Conservation (phyloP, 2,329 filamentous ascomycete genomes). For the Penicillium rolfsii region DNA sequence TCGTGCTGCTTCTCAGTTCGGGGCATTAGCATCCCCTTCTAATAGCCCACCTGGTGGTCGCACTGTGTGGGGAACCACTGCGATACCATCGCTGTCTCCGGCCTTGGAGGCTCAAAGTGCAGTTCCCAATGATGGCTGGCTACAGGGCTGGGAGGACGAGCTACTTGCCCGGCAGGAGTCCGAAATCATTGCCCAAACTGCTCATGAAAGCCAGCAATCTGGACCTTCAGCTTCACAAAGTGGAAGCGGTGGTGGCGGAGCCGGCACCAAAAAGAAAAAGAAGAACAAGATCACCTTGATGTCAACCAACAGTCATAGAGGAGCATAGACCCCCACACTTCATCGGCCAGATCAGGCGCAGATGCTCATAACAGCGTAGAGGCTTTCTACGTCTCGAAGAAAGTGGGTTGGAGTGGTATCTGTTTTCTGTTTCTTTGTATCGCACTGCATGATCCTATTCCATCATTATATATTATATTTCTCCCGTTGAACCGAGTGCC, state of each 20-base stretch:
- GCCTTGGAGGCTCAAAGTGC: conserved; percentile 49
- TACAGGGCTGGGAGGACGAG: conserved; percentile 80
- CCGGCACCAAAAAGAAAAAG: conserved; percentile 62
- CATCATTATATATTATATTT: conserved; percentile 3
- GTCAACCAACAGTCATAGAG: conserved; percentile 65
- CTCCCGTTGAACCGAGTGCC: neutral
- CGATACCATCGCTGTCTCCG: conserved; percentile 62
- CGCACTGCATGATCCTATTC: neutral
- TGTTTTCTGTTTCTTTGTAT: neutral
- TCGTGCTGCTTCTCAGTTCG: conserved; percentile 48
- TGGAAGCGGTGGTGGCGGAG: conserved; percentile 8
- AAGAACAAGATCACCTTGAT: conserved; percentile 70
- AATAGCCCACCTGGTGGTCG: conserved; percentile 75
- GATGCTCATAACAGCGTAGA: neutral
- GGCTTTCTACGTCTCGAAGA: neutral
- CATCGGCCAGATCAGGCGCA: neutral
- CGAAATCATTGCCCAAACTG: conserved; percentile 54
- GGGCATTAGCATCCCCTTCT: conserved; percentile 71
- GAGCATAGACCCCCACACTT: conserved; percentile 48
- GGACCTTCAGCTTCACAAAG: conserved; percentile 23
- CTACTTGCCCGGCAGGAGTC: conserved; percentile 64
- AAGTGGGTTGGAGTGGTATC: conserved; percentile 11
- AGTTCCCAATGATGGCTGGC: conserved; percentile 76
- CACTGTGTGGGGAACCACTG: conserved; percentile 92
- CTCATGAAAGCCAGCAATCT: conserved; percentile 33